These are phyloP conservation scores for Ilex asprella DNA, from an alignment of 257 asterid genomes.

Conservation along the genomic window DNA sequence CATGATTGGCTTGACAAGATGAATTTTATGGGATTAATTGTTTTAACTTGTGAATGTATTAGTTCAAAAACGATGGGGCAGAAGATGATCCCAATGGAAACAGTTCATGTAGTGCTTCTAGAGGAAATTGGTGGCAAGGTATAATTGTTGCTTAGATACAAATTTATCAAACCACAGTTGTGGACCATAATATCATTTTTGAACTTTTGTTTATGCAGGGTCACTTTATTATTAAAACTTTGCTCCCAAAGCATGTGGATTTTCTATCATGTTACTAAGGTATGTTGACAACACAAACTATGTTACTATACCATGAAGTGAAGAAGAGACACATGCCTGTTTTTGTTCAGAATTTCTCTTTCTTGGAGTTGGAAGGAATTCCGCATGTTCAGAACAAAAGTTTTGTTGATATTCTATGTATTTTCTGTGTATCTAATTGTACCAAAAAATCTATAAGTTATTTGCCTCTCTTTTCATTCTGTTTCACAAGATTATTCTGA, in stretches of 20 bases:
- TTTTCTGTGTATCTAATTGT: too few relatives aligned
- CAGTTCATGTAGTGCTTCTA: constrained; percentile 26
- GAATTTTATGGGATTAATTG: background rate
- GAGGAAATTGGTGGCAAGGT: constrained; percentile 64
- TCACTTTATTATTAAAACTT: constrained; percentile 38
- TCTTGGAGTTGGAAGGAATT: too few relatives aligned
- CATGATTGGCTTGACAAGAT: background rate
- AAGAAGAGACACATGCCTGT: background rate
- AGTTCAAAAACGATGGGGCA: constrained; percentile 33
- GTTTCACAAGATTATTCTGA: too few relatives aligned
- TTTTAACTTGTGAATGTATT: constrained; percentile 9
- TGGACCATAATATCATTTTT: background rate
- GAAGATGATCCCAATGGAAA: constrained; percentile 26
- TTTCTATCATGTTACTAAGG: constrained; percentile 22
- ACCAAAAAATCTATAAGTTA: too few relatives aligned
- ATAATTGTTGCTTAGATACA: constrained; percentile 7
- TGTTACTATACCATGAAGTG: background rate
- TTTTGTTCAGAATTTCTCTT: background rate
- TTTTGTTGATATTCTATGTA: too few relatives aligned
- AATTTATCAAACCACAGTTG: background rate
- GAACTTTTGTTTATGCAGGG: constrained; percentile 25
- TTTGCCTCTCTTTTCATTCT: too few relatives aligned
- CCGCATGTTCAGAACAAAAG: too few relatives aligned
- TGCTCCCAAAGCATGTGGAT: constrained; percentile 18
- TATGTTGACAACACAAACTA: constrained; percentile 4